phyloP scores from a whole-genome alignment of 495 filamentous ascomycete genomes.

The Lasiosphaeria hispida region DNA sequence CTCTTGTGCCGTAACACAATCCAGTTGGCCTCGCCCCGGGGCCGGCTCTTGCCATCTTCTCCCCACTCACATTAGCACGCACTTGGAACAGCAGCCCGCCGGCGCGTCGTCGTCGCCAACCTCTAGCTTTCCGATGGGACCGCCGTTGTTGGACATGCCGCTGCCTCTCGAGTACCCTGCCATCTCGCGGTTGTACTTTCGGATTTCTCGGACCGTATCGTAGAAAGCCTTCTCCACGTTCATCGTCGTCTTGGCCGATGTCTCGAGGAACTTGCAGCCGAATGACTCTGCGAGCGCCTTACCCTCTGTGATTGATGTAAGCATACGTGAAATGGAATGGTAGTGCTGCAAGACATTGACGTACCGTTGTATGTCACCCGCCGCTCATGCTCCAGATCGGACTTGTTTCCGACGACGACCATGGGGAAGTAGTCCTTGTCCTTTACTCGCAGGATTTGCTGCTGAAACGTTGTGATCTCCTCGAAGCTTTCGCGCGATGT shows the following conservation, averaged over 20 bases:
- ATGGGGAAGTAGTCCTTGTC: conserved; percentile 99
- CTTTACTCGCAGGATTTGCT: conserved; percentile 97
- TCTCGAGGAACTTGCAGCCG: conserved; percentile 97
- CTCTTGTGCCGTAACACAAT: not conserved
- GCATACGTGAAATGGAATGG: conserved; percentile 3
- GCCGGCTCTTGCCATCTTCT: not conserved
- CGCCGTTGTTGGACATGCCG: conserved; percentile 59
- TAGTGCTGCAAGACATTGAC: conserved; percentile 17
- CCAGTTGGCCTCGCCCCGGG: not conserved
- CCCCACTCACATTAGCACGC: conserved; percentile 79
- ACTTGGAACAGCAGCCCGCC: conserved; percentile 81
- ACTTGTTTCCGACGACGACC: conserved; percentile 99
- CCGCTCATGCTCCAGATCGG: conserved; percentile 89
- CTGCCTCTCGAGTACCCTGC: conserved; percentile 72
- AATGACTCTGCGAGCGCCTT: conserved; percentile 81
- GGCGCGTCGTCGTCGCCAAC: conserved; percentile 67
- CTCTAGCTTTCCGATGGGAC: conserved; percentile 70
- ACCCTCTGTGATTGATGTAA: conserved; percentile 66
- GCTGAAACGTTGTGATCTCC: conserved; percentile 96
- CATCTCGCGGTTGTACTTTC: conserved; percentile 97
- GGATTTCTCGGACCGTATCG: conserved; percentile 95
- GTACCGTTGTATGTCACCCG: conserved; percentile 88
- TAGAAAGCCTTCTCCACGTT: conserved; percentile 99
- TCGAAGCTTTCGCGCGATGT: conserved; percentile 96
- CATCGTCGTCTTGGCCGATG: conserved; percentile 94